phyloP scores from a whole-genome alignment of 2,329 filamentous ascomycete species.

The Hortaea werneckii region DNA sequence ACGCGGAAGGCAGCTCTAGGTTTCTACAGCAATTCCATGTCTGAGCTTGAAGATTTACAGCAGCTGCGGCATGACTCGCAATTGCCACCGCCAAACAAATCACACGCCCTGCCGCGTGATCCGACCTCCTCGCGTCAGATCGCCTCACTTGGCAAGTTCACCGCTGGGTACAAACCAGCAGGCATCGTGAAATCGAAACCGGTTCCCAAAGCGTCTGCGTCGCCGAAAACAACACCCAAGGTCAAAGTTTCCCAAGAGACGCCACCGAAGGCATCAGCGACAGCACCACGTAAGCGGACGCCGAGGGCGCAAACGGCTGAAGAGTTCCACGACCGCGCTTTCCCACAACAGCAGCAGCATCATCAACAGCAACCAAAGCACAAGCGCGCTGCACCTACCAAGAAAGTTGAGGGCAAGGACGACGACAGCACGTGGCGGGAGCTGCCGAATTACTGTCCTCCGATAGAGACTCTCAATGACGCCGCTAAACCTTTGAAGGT shows the following conservation, averaged over 20 bases:
- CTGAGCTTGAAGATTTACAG: slow-evolving; percentile 1
- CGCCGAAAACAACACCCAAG: slow-evolving; percentile 2
- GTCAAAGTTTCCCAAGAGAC: background rate
- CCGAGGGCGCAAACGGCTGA: background rate
- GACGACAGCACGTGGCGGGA: slow-evolving; percentile 16
- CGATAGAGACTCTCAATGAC: slow-evolving; percentile 14
- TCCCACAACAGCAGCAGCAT: background rate
- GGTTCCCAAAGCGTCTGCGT: background rate
- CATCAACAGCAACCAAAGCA: slow-evolving; percentile 6
- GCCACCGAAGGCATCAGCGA: background rate
- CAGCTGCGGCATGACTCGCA: background rate
- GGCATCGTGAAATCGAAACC: slow-evolving; percentile 4
- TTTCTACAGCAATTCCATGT: slow-evolving; percentile 3
- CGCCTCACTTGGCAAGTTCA: background rate
- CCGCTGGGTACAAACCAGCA: background rate
- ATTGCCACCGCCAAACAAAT: slow-evolving; percentile 3
- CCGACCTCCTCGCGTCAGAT: background rate
- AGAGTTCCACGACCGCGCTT: slow-evolving; percentile 2
- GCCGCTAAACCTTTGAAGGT: slow-evolving; percentile 7
- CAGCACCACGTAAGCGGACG: slow-evolving; percentile 5
- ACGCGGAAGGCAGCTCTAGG: background rate
- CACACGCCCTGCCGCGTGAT: slow-evolving; percentile 1
- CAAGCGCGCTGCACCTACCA: slow-evolving; percentile 19
- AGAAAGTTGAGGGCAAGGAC: slow-evolving; percentile 15
- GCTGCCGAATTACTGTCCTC: slow-evolving; percentile 18